phyloP scores from a whole-genome alignment of 371 early-diverging fungal species.

The Rhizopus arrhizus region DNA sequence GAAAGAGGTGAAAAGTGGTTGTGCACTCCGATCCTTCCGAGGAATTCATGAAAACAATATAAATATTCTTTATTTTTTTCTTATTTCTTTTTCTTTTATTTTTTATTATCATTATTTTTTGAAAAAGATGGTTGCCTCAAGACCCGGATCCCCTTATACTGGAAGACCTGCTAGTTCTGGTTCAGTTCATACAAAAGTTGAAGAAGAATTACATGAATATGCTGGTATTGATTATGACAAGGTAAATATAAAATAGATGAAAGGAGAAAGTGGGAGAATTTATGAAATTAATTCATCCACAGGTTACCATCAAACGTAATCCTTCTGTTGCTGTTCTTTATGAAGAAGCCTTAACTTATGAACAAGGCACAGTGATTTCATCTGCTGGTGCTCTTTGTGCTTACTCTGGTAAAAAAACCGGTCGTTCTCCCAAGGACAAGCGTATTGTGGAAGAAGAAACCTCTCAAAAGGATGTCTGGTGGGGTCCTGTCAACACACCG shows the following conservation, averaged over 20 bases:
- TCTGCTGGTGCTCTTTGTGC: slow-evolving; percentile 92
- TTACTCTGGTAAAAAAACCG: slow-evolving; percentile 89
- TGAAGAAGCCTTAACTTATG: slow-evolving; percentile 91
- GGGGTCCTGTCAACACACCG: slow-evolving; percentile 96
- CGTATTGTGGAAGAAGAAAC: slow-evolving; percentile 91
- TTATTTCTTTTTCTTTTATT: slow-evolving; percentile 4
- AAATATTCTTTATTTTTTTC: background rate
- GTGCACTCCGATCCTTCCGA: slow-evolving; percentile 13
- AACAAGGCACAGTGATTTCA: slow-evolving; percentile 88
- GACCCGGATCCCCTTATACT: slow-evolving; percentile 50
- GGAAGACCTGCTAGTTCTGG: slow-evolving; percentile 43
- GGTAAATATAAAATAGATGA: slow-evolving; percentile 25
- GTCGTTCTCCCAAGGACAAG: slow-evolving; percentile 92
- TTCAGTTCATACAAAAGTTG: slow-evolving; percentile 49
- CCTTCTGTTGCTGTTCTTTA: slow-evolving; percentile 86
- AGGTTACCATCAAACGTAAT: slow-evolving; percentile 70
- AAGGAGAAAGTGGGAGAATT: background rate
- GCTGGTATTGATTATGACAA: slow-evolving; percentile 61
- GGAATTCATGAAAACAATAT: background rate
- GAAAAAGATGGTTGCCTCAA: slow-evolving; percentile 30
- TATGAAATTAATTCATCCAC: background rate
- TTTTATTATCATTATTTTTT: background rate
- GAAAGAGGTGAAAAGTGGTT: background rate
- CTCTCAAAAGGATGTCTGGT: slow-evolving; percentile 86
- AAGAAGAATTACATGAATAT: slow-evolving; percentile 55